These are phyloP conservation scores for Pichia sp. DNA, from an alignment of 1,139 yeast species.

Conservation along the genomic window DNA sequence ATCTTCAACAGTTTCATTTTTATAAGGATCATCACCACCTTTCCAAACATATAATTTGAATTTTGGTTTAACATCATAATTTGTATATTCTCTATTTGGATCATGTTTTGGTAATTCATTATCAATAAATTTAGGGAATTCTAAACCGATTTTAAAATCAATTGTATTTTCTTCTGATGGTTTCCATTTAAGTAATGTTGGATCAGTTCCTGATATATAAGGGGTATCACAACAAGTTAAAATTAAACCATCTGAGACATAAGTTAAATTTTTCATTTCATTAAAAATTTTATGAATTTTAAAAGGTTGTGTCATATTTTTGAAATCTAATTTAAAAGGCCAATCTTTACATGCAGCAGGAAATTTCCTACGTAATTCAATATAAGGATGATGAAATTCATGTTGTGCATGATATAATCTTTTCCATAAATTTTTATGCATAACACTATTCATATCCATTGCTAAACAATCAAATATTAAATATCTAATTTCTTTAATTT, in stretches of 20 bases:
- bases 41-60: slow-evolving; percentile 69
- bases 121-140: slow-evolving; percentile 62
- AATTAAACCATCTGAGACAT: slow-evolving; percentile 89
- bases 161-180: slow-evolving; percentile 93
- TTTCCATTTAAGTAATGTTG: slow-evolving; percentile 83
- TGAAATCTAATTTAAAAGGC: slow-evolving; percentile 80
- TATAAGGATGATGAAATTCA: slow-evolving; percentile 76
- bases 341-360: slow-evolving; percentile 73
- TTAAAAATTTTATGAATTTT: slow-evolving; percentile 72
- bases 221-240: slow-evolving; percentile 89
- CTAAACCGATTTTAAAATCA: slow-evolving; percentile 71
- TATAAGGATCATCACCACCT: slow-evolving; percentile 42
- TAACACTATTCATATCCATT: slow-evolving; percentile 65
- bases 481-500: slow-evolving; percentile 62
- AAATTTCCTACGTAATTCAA: slow-evolving; percentile 54
- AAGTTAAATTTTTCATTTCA: slow-evolving; percentile 67
- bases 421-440: slow-evolving; percentile 65
- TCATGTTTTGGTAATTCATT: slow-evolving; percentile 61
- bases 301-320: slow-evolving; percentile 79
- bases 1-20: slow-evolving; percentile 23
- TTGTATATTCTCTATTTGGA: slow-evolving; percentile 67
- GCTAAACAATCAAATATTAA: slow-evolving; percentile 90
- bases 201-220: slow-evolving; percentile 83
- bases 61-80: slow-evolving; percentile 76
- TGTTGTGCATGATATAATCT: slow-evolving; percentile 84